Evolutionary conservation across 1,284 basidiomycete species (phyloP).

Genomic region (Athelia sp.): DNA sequence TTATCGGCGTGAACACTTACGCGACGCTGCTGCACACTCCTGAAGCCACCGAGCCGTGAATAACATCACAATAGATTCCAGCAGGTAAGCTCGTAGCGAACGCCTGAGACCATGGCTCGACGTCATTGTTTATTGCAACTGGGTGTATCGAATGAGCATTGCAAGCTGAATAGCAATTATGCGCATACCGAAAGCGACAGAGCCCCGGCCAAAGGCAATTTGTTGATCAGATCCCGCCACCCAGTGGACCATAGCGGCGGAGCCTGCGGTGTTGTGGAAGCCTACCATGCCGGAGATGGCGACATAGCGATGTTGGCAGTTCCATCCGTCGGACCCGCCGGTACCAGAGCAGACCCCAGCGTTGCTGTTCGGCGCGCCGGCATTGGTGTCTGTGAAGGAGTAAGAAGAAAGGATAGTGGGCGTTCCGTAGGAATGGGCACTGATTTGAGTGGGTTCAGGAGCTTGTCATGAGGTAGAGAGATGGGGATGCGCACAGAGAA

Average conservation of each 20-base stretch:
- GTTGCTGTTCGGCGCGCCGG: slow-evolving; percentile 24
- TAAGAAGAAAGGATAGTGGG: slow-evolving; percentile 35
- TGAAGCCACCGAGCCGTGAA: slow-evolving; percentile 17
- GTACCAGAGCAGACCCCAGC: slow-evolving; percentile 11
- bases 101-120: slow-evolving; percentile 20
- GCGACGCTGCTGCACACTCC: not conserved
- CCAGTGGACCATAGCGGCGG: slow-evolving; percentile 22
- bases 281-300: slow-evolving; percentile 30
- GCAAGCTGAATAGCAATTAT: too few species aligned
- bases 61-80: slow-evolving; percentile 25
- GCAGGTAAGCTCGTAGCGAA: slow-evolving; percentile 20
- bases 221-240: slow-evolving; percentile 20
- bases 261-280: slow-evolving; percentile 29
- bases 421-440: slow-evolving; percentile 26
- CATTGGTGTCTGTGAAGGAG: slow-evolving; percentile 20
- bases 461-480: too few species aligned
- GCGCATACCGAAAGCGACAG: slow-evolving; percentile 16
- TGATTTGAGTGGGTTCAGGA: slow-evolving; percentile 13
- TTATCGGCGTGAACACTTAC: not conserved
- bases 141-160: too few species aligned
- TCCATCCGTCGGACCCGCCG: slow-evolving; percentile 14
- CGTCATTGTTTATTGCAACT: slow-evolving; percentile 28
- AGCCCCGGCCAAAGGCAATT: slow-evolving; percentile 31
- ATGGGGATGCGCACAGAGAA: slow-evolving; percentile 25
- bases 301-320: slow-evolving; percentile 30